Evolutionary conservation across 2,329 filamentous ascomycete species (phyloP), one percentile per base, ranked within the genome.

Genomic region (Epicoccum nigrum): DNA sequence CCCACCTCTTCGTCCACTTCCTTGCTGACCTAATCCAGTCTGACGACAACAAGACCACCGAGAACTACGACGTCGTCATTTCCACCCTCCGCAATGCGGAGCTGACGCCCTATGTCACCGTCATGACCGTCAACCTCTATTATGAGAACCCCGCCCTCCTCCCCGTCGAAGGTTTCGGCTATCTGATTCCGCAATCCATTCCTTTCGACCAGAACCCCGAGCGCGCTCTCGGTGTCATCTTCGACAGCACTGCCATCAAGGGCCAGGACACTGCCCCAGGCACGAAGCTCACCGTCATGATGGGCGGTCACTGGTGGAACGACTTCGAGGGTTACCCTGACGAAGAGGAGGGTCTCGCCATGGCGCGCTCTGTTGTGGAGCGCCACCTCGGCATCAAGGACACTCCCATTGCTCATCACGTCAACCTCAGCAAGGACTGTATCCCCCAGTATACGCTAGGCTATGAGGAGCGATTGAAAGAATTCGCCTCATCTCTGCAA

Each of bases 241-340:
- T 97, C 73, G 92, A 96, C 73, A 90, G 86, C 2, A 86, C 90
- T 57, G 82, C 83, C 15, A 76, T 79, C n/a, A 66, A 73, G 40
- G 82, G 81, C 15, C 79, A 83, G 61, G 83, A 88, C 67, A 78
- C 75, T 4, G 79, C 72, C 1, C 67, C 71, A 0, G 91, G 90
- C 19, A 96, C 91, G 12, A 96, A 96, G 72, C 75, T 97, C 45
- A 96, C 93, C 13, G 89, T 97, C 62, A 96, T 99, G 86, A 79
- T 99, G 49, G 94, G 94, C 52, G 94, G 94, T 1, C 92, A 97
- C 75, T 91, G 90, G 83, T 97, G 90, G 90, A 81, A 91, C 69
- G 82, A 78, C 51, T 85, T 81, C 77, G 66, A 73, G 2, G 75
- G 78, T 31, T 84, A 83, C 50, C 92, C 91, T 0, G 77, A 82